Evolutionary conservation across 768 basidiomycete genomes (phyloP).

Genomic region (Agaricus blazei): DNA sequence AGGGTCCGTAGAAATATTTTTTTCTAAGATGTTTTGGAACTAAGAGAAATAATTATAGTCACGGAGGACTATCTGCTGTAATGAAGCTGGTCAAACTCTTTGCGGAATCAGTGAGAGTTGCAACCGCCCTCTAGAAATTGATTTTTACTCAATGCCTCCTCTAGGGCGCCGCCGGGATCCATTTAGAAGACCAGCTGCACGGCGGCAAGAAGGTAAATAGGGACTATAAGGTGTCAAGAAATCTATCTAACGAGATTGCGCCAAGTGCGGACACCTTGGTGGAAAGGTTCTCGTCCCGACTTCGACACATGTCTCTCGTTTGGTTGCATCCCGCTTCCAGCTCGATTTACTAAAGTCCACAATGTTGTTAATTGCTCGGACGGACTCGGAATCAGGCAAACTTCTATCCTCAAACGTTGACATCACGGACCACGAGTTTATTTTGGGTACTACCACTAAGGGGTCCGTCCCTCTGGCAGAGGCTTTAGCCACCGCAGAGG

Average conservation of each 20-base stretch:
- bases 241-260: constrained; percentile 8
- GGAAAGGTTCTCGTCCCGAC: constrained; percentile 93
- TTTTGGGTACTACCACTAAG: constrained; percentile 53
- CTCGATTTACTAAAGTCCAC: constrained; percentile 85
- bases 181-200: constrained; percentile 91
- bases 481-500: constrained; percentile 62
- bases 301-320: constrained; percentile 79
- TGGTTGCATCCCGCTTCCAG: constrained; percentile 85
- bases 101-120: constrained; percentile 69
- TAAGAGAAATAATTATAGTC: constrained; percentile 40
- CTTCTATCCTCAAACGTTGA: constrained; percentile 85
- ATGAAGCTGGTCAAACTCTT: constrained; percentile 95
- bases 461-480: constrained; percentile 58
- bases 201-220: constrained; percentile 79
- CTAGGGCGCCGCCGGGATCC: constrained; percentile 83
- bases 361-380: constrained; percentile 87
- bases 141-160: not conserved
- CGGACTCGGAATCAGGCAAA: constrained; percentile 85
- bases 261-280: constrained; percentile 78
- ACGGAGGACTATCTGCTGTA: constrained; percentile 88
- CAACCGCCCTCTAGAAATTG: not conserved
- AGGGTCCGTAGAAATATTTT: constrained; percentile 37
- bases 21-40: not conserved
- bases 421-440: constrained; percentile 73
- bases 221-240: not conserved